Conservation (phyloP, 2,329 filamentous ascomycete species). For the Colletotrichum australisinense region DNA sequence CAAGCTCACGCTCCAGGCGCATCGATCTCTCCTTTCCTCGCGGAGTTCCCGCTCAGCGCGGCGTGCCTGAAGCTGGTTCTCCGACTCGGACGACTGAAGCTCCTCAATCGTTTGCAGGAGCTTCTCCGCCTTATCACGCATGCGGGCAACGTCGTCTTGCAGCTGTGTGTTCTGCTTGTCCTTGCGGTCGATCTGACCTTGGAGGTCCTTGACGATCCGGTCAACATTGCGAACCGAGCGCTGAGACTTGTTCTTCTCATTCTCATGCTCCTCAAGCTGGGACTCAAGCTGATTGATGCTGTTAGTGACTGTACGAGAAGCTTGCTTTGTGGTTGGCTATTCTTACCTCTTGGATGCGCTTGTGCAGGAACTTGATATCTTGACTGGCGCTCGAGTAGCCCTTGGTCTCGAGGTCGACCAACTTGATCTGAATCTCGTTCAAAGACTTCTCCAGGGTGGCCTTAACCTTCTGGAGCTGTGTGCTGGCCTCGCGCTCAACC, state of each 20-base stretch:
- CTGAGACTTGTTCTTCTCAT: conserved; percentile 81
- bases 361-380: conserved; percentile 94
- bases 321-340: not conserved
- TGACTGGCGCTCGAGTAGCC: conserved; percentile 94
- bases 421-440: conserved; percentile 88
- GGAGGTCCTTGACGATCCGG: conserved; percentile 91
- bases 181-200: conserved; percentile 90
- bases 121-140: conserved; percentile 91
- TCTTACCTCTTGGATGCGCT: conserved; percentile 94
- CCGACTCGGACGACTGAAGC: conserved; percentile 87
- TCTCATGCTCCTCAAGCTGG: conserved; percentile 86
- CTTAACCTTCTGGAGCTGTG: conserved; percentile 89
- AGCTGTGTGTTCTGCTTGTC: conserved; percentile 88
- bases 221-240: conserved; percentile 93
- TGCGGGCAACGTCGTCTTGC: conserved; percentile 84
- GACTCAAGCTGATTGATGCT: conserved; percentile 77
- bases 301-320: conserved; percentile 40
- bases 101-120: conserved; percentile 93
- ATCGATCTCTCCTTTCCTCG: conserved; percentile 87
- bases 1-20: conserved; percentile 87
- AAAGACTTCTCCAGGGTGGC: conserved; percentile 87
- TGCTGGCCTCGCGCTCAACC: conserved; percentile 83
- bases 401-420: conserved; percentile 96
- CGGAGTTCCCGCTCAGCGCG: conserved; percentile 90
- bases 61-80: conserved; percentile 82